Evolutionary conservation across 257 asterid species (phyloP).

Genomic region (Penstemon eatonii): DNA sequence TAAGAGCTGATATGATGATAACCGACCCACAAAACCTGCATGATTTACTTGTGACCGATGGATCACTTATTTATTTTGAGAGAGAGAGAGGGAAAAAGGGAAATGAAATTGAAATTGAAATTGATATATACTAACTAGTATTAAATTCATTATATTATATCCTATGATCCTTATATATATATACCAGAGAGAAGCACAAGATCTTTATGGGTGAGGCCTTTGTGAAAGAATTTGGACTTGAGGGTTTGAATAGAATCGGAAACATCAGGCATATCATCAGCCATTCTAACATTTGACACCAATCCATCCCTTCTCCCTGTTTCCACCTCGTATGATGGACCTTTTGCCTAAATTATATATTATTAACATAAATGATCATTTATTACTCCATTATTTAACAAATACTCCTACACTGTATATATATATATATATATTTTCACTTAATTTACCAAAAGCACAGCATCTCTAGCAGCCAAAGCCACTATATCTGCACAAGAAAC

Average conservation of each 20-base stretch:
- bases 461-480: constrained; percentile 88
- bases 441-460: constrained; percentile 49
- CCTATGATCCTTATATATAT: not conserved
- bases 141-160: not conserved
- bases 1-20: too few species aligned
- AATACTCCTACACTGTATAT: too few species aligned
- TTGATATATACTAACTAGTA: not conserved
- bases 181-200: constrained; percentile 73
- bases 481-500: constrained; percentile 87
- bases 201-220: constrained; percentile 63
- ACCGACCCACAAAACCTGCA: constrained; percentile 35
- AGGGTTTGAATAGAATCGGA: constrained; percentile 51
- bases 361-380: not conserved
- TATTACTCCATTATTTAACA: too few species aligned
- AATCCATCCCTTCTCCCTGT: constrained; percentile 76
- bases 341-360: constrained; percentile 55
- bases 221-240: constrained; percentile 52
- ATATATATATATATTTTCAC: too few species aligned
- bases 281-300: constrained; percentile 46
- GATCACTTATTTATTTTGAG: not conserved
- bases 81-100: constrained; percentile 17
- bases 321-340: constrained; percentile 65
- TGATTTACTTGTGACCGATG: constrained; percentile 4
- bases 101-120: too few species aligned
- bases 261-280: constrained; percentile 70